Evolutionary conservation across 768 basidiomycete species (phyloP).

Genomic region (Tulasnella sp.): DNA sequence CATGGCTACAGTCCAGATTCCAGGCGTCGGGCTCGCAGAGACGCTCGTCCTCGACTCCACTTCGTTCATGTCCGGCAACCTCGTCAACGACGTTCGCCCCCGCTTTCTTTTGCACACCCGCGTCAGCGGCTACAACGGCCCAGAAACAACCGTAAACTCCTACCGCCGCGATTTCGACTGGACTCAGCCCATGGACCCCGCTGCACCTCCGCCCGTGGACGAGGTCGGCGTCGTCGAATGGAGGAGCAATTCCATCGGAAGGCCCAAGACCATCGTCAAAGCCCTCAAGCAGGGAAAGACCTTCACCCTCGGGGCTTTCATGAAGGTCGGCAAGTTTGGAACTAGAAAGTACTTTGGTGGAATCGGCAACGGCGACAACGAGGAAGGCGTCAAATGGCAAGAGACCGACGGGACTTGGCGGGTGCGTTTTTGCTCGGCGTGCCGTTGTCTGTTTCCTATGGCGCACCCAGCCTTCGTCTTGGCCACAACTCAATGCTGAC

Average conservation of each 20-base stretch:
- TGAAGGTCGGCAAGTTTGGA: constrained; percentile 1
- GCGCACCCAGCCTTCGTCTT: neutral
- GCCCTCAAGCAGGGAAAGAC: neutral
- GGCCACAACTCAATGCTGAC: neutral
- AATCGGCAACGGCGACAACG: neutral
- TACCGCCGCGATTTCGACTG: neutral
- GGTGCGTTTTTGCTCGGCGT: neutral
- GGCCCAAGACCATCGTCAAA: constrained; percentile 5
- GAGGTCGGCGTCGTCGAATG: constrained; percentile 12
- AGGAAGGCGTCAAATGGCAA: neutral
- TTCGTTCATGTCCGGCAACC: constrained; percentile 11
- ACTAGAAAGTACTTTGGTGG: constrained; percentile 1
- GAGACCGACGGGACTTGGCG: constrained; percentile 14
- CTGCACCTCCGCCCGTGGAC: neutral
- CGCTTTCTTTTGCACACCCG: constrained; percentile 5
- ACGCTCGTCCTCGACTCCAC: constrained; percentile 9
- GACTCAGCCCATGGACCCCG: neutral
- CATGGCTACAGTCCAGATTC: constrained; percentile 3
- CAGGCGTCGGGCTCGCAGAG: neutral
- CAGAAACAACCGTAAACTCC: constrained; percentile 6
- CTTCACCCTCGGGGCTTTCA: neutral
- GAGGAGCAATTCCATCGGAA: neutral
- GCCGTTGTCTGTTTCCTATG: neutral
- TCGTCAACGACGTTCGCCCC: constrained; percentile 1
- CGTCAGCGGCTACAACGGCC: constrained; percentile 4